Evolutionary conservation across 257 asterid genomes (phyloP), one percentile per base, ranked within the genome.

Genomic region (Solanum chiquidenum): DNA sequence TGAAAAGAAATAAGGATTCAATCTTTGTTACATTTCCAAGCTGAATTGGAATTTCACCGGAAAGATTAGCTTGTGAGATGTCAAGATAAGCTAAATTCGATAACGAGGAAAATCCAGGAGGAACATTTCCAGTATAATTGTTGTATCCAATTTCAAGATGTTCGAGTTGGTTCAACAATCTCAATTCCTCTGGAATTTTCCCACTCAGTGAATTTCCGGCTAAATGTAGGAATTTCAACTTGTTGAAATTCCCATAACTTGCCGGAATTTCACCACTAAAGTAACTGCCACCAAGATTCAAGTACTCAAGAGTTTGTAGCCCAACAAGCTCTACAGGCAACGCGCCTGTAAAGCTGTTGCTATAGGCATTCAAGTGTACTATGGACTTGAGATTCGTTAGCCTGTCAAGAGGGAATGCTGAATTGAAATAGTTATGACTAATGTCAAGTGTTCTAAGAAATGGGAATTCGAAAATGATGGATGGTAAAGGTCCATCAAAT

Each of bases 231-330:
- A 88, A 92, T 66, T 90, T 92, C 58, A 95, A 90, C 37, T 29
- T 89, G 3, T 87, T 21, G 34, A 95, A 89, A 2, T 84, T 90
- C 42, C 98, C 98, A 40, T 93, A 97, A 44, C 88, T 90, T 2
- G 87, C 34, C 1, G 99, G 99, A 60, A 97, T 95, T 68, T 74
- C 88, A 9, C 99, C 98, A 7, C 90, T 91, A 20, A 96, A 97
- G 72, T 96, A 95, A 92, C 98, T 93, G 25, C 99, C 99, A 2
- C 98, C 99, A 77, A 97, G 95, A 90, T 97, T 96, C 80, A 97
- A 92, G 62, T 91, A 92, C 91, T 97, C 98, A 33, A 97, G 98
- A 87, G 90, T 88, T 33, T 60, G 52, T 3, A 96, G 94, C 5
- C 14, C 71, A 31, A 88, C 31, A 77, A 93, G 73, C 34, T 95